Base-by-base conservation (phyloP, 208 protist species). In the Sergeia podlipaevii region DNA sequence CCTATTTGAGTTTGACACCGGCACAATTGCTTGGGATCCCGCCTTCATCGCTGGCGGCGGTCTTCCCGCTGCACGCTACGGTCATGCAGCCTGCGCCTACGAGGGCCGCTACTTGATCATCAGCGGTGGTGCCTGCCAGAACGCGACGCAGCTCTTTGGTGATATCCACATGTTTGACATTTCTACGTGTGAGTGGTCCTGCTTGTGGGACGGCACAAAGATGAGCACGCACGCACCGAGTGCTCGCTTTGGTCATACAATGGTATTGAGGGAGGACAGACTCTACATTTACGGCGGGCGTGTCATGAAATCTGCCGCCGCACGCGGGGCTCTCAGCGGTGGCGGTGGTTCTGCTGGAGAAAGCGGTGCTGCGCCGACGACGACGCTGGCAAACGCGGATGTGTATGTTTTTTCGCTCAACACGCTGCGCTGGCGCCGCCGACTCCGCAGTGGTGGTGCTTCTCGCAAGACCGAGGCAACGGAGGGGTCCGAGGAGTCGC, bases 221-320 rank as follows among this genome's bases (percentile, higher is more conserved):
- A 56, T 69, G 34, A 70, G 56, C 36, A 82, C 70, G 39, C 79
- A 86, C 51, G 85, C 84, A 30, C 85, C 81, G 0, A 73, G 66
- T 2, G 67, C 78, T 8, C 75, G 80, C 15, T 81, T 81, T 41
- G 85, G 76, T 8, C 85, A 93, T 65, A 80, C 73, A 23, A 82
- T 86, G 54, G 61, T 90, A n/a, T 29, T 85, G 49, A 57, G 68
- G 38, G 73, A 88, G 17, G 73, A 87, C 47, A 61, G 79, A 5
- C 58, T 93, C 27, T 93, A 86, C 60, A 44, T 93, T 18, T 93
- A 77, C 47, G 85, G 85, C 24, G 85, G 85, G 4, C 79, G 74
- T 29, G 71, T 73, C 27, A 44, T 68, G 33, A 67, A 59, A 38
- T 39, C 54, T 11, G 59, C 60, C 27, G 56, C 39, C 55, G 55